These are phyloP conservation scores for Colletotrichum eremochloae DNA, from an alignment of 2,329 filamentous ascomycete species.

Conservation along the genomic window DNA sequence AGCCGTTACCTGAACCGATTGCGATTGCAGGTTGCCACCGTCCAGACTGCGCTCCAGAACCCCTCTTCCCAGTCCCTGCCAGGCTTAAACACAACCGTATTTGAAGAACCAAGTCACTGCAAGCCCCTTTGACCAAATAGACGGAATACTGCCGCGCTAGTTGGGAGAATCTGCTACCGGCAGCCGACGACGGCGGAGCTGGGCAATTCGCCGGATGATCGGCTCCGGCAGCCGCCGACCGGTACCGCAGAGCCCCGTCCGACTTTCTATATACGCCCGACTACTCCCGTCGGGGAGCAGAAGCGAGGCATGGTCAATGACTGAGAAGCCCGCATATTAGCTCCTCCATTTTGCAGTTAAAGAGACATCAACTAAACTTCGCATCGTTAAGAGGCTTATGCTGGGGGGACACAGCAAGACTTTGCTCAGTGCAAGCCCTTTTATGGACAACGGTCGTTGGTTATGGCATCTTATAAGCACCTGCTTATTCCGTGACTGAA, in stretches of 20 bases:
- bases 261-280: background rate
- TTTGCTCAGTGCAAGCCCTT: background rate
- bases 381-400: too few relatives aligned
- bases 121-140: background rate
- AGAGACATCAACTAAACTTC: background rate
- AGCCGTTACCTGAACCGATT: background rate
- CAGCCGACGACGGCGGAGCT: background rate
- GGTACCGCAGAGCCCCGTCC: background rate
- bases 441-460: background rate
- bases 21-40: background rate
- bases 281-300: background rate
- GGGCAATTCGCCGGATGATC: background rate
- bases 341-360: background rate
- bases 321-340: fast-evolving
- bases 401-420: background rate
- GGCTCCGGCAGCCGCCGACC: background rate
- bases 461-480: background rate
- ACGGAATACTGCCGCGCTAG: background rate
- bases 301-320: background rate
- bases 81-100: background rate
- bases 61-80: too few relatives aligned
- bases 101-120: background rate
- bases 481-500: background rate
- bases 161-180: background rate
- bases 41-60: background rate